These are phyloP conservation scores for Amborella trichopoda DNA, from an alignment of 164 flowering plant genomes.

Conservation along the genomic window DNA sequence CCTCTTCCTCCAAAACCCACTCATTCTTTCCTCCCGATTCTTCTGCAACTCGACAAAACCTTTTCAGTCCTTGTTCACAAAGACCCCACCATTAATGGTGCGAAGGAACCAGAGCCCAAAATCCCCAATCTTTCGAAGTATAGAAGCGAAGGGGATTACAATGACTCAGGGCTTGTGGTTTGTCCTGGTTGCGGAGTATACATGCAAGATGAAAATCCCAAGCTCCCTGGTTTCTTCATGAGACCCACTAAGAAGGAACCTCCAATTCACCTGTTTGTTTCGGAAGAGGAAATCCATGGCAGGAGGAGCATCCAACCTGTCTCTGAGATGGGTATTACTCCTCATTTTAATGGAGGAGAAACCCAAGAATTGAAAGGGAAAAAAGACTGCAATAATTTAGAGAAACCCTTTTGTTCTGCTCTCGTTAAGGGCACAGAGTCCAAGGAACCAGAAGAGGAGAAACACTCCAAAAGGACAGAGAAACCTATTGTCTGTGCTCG, in stretches of 20 bases:
- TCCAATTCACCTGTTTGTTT: not conserved
- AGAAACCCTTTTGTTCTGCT: no score
- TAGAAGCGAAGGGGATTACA: slow-evolving; percentile 69
- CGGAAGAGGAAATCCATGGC: slow-evolving; percentile 13
- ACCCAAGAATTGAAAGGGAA: no score
- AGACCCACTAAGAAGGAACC: slow-evolving; percentile 36
- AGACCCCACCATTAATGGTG: not conserved
- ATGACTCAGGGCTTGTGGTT: slow-evolving; percentile 22
- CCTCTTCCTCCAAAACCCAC: not conserved
- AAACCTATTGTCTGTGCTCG: slow-evolving; percentile 72
- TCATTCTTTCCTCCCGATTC: not conserved
- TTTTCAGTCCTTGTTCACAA: not conserved
- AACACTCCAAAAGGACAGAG: no score
- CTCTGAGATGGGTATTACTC: no score
- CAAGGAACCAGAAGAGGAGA: no score
- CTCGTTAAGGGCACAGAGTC: no score
- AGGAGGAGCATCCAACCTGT: slow-evolving; percentile 30
- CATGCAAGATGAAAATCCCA: slow-evolving; percentile 60
- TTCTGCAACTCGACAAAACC: not conserved
- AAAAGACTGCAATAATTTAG: no score
- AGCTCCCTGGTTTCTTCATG: slow-evolving; percentile 66
- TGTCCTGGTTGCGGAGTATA: slow-evolving; percentile 92
- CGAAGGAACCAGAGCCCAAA: not conserved
- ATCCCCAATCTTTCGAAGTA: slow-evolving; percentile 3
- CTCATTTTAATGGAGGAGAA: no score